These are phyloP conservation scores for Yamadazyma spencermartinsiae DNA, from an alignment of 1,139 yeast genomes.

Conservation along the genomic window DNA sequence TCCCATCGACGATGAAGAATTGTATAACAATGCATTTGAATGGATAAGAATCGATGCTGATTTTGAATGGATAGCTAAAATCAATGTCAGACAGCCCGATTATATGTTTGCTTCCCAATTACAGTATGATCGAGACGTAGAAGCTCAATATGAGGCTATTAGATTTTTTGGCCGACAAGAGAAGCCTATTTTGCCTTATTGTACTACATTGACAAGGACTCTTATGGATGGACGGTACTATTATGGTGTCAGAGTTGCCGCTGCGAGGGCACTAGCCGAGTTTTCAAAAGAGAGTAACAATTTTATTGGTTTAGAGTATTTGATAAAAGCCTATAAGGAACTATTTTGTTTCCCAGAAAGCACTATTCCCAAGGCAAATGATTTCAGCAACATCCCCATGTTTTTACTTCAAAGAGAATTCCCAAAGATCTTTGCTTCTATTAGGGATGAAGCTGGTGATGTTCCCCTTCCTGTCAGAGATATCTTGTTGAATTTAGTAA, in stretches of 20 bases:
- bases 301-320: slow-evolving; percentile 71
- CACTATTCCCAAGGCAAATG: slow-evolving; percentile 73
- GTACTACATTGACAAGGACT: slow-evolving; percentile 78
- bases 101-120: slow-evolving; percentile 93
- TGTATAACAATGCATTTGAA: slow-evolving; percentile 84
- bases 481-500: slow-evolving; percentile 68
- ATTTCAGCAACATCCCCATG: slow-evolving; percentile 66
- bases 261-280: slow-evolving; percentile 74
- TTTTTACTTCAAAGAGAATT: slow-evolving; percentile 73
- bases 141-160: slow-evolving; percentile 88
- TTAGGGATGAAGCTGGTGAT: slow-evolving; percentile 63
- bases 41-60: slow-evolving; percentile 98
- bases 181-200: slow-evolving; percentile 63
- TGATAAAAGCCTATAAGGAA: slow-evolving; percentile 66
- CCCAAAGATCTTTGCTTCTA: slow-evolving; percentile 58
- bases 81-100: slow-evolving; percentile 85
- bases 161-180: slow-evolving; percentile 63
- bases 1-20: slow-evolving; percentile 63
- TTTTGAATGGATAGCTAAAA: slow-evolving; percentile 90
- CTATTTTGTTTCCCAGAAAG: slow-evolving; percentile 73
- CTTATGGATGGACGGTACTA: slow-evolving; percentile 82
- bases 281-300: slow-evolving; percentile 62
- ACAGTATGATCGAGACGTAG: slow-evolving; percentile 93
- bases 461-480: slow-evolving; percentile 65
- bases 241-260: slow-evolving; percentile 86